These are phyloP conservation scores for Colletotrichum theobromicola DNA, from an alignment of 2,329 filamentous ascomycete species.

Conservation along the genomic window DNA sequence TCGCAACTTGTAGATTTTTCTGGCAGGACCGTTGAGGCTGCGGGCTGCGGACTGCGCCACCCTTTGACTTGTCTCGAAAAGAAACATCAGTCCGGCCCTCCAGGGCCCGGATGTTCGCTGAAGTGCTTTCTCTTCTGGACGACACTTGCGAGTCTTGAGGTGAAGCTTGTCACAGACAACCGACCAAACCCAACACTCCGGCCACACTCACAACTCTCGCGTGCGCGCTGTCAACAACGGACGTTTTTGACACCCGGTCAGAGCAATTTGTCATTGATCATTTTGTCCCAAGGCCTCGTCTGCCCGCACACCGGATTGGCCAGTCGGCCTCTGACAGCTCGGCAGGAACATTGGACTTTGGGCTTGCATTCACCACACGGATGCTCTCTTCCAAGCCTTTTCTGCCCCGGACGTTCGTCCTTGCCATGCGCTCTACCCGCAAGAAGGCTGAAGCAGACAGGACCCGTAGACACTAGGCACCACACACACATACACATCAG, in stretches of 20 bases:
- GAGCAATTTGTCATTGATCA: conserved; percentile 4
- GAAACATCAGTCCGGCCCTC: conserved; percentile 13
- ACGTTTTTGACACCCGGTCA: conserved; percentile 13
- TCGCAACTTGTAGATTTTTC: conserved; percentile 12
- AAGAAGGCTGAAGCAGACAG: not conserved
- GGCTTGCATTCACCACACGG: not conserved
- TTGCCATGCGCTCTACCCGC: not conserved
- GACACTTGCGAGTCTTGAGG: conserved; percentile 20
- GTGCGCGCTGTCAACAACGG: conserved; percentile 6
- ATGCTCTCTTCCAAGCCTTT: not conserved
- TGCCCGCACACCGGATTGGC: conserved; percentile 6
- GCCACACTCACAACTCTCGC: not conserved
- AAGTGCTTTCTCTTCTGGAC: conserved; percentile 16
- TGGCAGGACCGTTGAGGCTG: conserved; percentile 12
- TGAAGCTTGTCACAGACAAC: conserved; percentile 18
- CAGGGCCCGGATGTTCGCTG: not conserved
- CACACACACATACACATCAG: not conserved
- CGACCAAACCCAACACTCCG: not conserved
- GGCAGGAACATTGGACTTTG: not conserved
- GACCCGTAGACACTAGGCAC: not conserved
- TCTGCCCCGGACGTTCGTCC: not conserved
- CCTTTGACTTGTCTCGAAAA: conserved; percentile 8
- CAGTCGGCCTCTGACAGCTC: conserved; percentile 4
- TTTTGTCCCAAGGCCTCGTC: conserved; percentile 4
- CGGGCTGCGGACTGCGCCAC: conserved; percentile 13